phyloP scores from a whole-genome alignment of 345 rosid genomes.

The Salix exigua region DNA sequence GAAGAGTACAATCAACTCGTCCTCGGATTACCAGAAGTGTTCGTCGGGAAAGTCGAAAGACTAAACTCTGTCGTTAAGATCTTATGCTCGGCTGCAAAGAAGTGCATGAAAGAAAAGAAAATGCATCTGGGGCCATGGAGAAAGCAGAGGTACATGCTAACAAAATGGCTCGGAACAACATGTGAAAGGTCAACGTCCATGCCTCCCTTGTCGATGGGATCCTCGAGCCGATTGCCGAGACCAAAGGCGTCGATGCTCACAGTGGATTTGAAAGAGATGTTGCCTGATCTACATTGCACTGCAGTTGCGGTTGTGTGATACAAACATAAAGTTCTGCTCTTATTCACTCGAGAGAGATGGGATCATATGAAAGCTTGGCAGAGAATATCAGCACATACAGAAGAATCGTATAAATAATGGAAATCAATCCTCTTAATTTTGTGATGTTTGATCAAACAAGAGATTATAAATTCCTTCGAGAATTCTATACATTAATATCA shows the following conservation, averaged over 20 bases:
- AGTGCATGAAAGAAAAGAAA: constrained; percentile 54
- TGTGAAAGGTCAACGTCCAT: constrained; percentile 28
- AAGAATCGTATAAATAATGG: not conserved
- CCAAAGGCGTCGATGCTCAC: constrained; percentile 46
- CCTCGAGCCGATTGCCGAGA: constrained; percentile 25
- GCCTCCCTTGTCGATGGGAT: constrained; percentile 15
- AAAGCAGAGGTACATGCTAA: constrained; percentile 51
- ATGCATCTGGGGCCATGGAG: constrained; percentile 66
- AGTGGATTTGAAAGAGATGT: constrained; percentile 39
- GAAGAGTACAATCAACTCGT: constrained; percentile 43
- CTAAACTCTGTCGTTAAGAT: constrained; percentile 32
- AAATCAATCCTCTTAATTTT: not conserved
- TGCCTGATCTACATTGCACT: constrained; percentile 33
- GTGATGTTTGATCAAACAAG: not conserved
- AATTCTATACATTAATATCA: not conserved
- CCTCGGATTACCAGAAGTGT: constrained; percentile 37
- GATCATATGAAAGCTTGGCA: not conserved
- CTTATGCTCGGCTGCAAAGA: constrained; percentile 46
- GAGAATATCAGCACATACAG: not conserved
- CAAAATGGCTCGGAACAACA: constrained; percentile 42
- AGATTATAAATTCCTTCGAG: not conserved
- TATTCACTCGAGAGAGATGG: not conserved
- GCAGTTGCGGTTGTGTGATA: constrained; percentile 38
- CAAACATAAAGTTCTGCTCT: not conserved
- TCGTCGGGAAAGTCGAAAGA: constrained; percentile 51